These are phyloP conservation scores for Mucor ambiguus DNA, from an alignment of 371 early-diverging fungal species.

Conservation along the genomic window DNA sequence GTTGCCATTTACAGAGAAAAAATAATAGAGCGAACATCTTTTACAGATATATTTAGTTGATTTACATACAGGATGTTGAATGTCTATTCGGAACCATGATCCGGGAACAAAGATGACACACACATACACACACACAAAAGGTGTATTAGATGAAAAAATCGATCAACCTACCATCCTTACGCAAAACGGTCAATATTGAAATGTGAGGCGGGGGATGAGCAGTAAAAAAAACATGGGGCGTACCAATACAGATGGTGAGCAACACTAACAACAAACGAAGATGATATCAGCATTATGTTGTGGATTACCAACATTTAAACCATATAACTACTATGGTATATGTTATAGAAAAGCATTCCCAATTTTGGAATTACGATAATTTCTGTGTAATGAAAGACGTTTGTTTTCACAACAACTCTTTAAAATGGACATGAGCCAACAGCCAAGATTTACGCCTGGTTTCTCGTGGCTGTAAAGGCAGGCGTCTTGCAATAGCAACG, in stretches of 20 bases:
- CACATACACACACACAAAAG: too few relatives aligned
- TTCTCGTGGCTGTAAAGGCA: neutral
- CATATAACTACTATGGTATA: neutral
- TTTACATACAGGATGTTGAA: neutral
- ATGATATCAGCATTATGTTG: slow-evolving; percentile 1
- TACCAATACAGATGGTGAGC: neutral
- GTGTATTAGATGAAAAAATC: neutral
- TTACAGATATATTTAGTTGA: neutral
- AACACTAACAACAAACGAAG: neutral
- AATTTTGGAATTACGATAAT: neutral
- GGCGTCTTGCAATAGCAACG: neutral
- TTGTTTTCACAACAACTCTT: neutral
- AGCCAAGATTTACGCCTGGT: neutral
- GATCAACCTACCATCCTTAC: neutral
- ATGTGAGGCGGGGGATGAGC: neutral
- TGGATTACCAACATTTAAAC: neutral
- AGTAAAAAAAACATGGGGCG: neutral
- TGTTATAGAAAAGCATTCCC: neutral
- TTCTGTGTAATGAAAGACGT: neutral
- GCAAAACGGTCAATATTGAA: neutral
- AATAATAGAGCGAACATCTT: neutral
- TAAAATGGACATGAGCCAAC: neutral
- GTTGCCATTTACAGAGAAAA: neutral
- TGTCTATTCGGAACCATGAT: neutral
- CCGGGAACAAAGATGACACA: neutral